Conservation (phyloP, 2,329 filamentous ascomycete species). For the Pyricularia grisea region DNA sequence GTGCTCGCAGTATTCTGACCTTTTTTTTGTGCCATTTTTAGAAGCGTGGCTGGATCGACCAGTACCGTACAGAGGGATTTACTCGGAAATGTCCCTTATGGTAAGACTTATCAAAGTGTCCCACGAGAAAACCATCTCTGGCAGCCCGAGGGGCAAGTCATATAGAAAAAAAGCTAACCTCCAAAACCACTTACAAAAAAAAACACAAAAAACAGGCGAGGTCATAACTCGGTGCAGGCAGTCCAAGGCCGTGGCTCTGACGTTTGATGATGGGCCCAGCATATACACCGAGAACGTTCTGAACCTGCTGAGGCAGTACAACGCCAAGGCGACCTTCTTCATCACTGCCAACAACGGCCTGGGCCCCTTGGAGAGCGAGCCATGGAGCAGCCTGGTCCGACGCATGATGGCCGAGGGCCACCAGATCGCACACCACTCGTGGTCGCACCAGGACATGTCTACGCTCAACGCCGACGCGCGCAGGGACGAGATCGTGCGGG, state of each 20-base stretch:
- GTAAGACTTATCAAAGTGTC: neutral
- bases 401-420: constrained; percentile 27
- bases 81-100: neutral
- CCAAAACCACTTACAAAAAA: neutral
- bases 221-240: constrained; percentile 23
- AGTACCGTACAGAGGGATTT: neutral
- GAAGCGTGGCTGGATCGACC: neutral
- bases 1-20: too few species aligned
- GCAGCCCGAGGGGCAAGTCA: too few species aligned
- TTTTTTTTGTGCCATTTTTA: neutral
- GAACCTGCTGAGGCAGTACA: constrained; percentile 21
- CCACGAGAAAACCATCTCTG: too few species aligned
- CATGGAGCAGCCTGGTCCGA: constrained; percentile 25
- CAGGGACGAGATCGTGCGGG: constrained; percentile 27
- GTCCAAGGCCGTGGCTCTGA: constrained; percentile 22
- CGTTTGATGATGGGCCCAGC: constrained; percentile 27
- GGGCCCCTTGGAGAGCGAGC: constrained; percentile 21
- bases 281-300: constrained; percentile 23
- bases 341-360: constrained; percentile 22
- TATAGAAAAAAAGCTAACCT: too few species aligned
- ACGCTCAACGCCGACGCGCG: constrained; percentile 15
- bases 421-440: constrained; percentile 31
- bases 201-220: neutral
- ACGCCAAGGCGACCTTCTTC: constrained; percentile 26
- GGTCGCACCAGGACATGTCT: constrained; percentile 26